Base-by-base conservation (phyloP, 2,329 filamentous ascomycete genomes). In the Cladosporium sp. region DNA sequence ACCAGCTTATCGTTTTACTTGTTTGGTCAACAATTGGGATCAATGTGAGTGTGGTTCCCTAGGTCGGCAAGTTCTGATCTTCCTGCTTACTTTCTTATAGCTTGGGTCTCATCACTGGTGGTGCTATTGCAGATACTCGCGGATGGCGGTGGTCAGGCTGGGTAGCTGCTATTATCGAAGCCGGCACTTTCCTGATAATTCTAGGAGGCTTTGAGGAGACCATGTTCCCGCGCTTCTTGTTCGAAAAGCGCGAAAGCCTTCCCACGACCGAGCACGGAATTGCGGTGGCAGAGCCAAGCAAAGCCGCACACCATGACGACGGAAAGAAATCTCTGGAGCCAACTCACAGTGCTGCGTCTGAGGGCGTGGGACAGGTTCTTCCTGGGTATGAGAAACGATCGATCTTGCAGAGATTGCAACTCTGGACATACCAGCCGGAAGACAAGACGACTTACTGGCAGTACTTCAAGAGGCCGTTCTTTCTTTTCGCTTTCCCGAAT, bases 391-490 rank as follows among this genome's bases (percentile, higher is more conserved):
- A 57, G 51, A 27, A 48, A 55, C 41, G 59, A 22, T 46, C 55
- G 33, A 27, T 51, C 30, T 2, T 53, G n/a, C 48, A 64, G 57
- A 51, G 42, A 46, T 35, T 63, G n/a, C 53, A 50, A 45, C 58
- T 50, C 6, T 54, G 53, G 50, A 63, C 16, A 18, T 62, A 33
- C 51, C 64, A 27, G 43, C 64, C 62, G 15, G 60, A 69, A n/a
- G 67, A 70, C 49, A 54, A 59, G 15, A 70, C 68, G n/a, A 66
- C 62, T n/a, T 63, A 57, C 47, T 59, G 54, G 56, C 68, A 70
- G 46, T 71, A 70, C 52, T 69, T 71, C 54, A 63, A 61, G 4
- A 63, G 69, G 4, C 69, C 68, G 4, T 70, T 71, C 45, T 63
- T 65, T 38, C 65, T 71, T 2, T 69, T 70, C 47, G 59, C 60